phyloP scores from a whole-genome alignment of 225 moss, liverwort and hornwort species.

The Polytrichum commune region DNA sequence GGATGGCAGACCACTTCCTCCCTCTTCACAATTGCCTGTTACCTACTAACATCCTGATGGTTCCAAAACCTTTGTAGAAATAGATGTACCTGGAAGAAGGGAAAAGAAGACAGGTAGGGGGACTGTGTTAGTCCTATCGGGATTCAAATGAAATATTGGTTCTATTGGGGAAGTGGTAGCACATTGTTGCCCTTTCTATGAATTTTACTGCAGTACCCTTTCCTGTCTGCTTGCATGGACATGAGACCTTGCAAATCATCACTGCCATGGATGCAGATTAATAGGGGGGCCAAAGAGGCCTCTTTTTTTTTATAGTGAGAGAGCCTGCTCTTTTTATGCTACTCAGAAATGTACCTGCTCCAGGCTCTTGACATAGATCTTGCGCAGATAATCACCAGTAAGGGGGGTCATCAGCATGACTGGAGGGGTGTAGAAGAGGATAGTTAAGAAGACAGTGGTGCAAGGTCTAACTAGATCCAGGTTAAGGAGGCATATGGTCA shows the following conservation, averaged over 20 bases:
- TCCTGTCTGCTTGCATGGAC: slow-evolving; percentile 13
- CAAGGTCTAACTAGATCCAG: background rate
- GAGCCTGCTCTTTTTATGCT: slow-evolving; percentile 13
- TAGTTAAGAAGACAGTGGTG: background rate
- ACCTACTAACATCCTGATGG: slow-evolving; percentile 15
- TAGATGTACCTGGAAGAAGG: slow-evolving; percentile 20
- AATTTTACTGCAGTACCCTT: slow-evolving; percentile 21
- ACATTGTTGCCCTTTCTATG: slow-evolving; percentile 84
- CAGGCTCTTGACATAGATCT: slow-evolving; percentile 15
- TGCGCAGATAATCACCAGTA: slow-evolving; percentile 10
- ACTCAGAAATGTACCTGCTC: slow-evolving; percentile 2
- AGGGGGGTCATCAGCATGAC: slow-evolving; percentile 7
- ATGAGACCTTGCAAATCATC: slow-evolving; percentile 10
- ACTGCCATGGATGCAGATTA: slow-evolving; percentile 18
- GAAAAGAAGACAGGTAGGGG: slow-evolving; percentile 23
- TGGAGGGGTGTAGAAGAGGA: background rate
- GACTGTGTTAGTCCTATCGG: slow-evolving; percentile 26
- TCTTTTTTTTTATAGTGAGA: slow-evolving; percentile 6
- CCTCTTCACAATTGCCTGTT: slow-evolving; percentile 15
- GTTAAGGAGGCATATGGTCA: background rate
- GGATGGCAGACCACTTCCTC: slow-evolving; percentile 35
- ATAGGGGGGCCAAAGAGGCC: slow-evolving; percentile 18
- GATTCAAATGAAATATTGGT: slow-evolving; percentile 50
- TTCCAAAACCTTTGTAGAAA: slow-evolving; percentile 38
- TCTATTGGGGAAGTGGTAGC: slow-evolving; percentile 67